phyloP scores from a whole-genome alignment of 225 moss, liverwort and hornwort genomes.

The Straminergon stramineum region DNA sequence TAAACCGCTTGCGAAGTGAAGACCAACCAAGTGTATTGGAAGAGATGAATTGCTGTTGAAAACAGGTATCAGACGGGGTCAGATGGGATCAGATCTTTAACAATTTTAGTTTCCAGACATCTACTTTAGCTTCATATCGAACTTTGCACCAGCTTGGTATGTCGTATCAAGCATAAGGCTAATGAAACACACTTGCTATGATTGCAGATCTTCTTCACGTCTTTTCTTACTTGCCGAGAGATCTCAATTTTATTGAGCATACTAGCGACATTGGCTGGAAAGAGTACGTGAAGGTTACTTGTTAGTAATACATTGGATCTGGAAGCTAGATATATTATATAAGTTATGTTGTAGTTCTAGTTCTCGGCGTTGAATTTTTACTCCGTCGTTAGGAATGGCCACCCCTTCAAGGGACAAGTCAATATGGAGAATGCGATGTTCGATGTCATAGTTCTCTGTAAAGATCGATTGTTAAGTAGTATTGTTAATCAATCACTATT shows the following conservation, averaged over 20 bases:
- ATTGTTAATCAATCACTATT: neutral
- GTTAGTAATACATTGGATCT: neutral
- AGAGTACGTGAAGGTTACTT: constrained; percentile 44
- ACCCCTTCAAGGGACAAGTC: neutral
- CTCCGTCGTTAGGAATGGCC: neutral
- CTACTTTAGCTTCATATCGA: neutral
- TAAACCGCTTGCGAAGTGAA: neutral
- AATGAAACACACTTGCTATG: neutral
- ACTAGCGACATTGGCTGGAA: constrained; percentile 98
- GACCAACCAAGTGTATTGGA: neutral
- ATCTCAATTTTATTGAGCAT: constrained; percentile 92
- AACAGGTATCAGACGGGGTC: neutral
- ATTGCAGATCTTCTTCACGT: constrained; percentile 91
- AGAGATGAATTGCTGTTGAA: neutral
- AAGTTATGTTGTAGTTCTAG: neutral
- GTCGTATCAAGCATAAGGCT: neutral
- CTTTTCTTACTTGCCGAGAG: constrained; percentile 73
- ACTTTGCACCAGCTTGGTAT: neutral
- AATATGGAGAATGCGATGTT: neutral
- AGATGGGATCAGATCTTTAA: neutral
- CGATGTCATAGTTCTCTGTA: neutral
- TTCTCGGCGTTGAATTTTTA: neutral
- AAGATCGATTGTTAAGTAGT: neutral
- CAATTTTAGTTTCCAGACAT: neutral
- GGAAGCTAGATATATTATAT: neutral